A percentile compares a stretch with the other conserved stretches of the same genome.
phyloP scores from a whole-genome alignment of 768 basidiomycete genomes.

The Panaeolus cyanescens region DNA sequence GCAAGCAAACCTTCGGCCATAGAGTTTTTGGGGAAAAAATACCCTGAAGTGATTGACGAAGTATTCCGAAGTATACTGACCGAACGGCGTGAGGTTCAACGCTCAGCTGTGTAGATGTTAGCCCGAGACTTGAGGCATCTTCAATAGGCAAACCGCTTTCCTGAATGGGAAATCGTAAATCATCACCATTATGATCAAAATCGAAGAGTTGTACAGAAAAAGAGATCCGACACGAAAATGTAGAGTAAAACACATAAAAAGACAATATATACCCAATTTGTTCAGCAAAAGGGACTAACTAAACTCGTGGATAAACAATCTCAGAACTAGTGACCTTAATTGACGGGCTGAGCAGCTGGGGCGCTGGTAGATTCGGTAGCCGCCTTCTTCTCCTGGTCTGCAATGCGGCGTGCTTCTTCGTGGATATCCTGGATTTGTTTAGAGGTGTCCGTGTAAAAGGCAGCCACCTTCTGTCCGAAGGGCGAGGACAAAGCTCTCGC shows the following conservation, averaged over 20 bases:
- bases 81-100: too few relatives aligned
- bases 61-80: too few relatives aligned
- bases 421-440: constrained; percentile 93
- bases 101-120: too few relatives aligned
- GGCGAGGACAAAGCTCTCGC: constrained; percentile 72
- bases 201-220: background rate
- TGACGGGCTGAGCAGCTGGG: constrained; percentile 2
- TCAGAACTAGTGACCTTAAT: constrained; percentile 6
- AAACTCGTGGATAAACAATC: background rate
- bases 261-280: too few relatives aligned
- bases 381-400: constrained; percentile 52
- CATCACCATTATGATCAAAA: background rate
- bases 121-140: background rate
- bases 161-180: background rate
- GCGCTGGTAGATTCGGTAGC: constrained; percentile 16
- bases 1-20: too few relatives aligned
- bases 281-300: background rate
- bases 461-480: constrained; percentile 70
- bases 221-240: background rate
- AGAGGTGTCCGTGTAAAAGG: constrained; percentile 85
- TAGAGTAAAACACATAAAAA: background rate
- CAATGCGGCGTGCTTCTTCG: constrained; percentile 87
- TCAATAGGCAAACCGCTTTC: background rate
- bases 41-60: too few relatives aligned
- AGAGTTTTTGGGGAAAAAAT: too few relatives aligned